Evolutionary conservation across 495 filamentous ascomycete species (phyloP).

Genomic region (Annulohypoxylon bovei): DNA sequence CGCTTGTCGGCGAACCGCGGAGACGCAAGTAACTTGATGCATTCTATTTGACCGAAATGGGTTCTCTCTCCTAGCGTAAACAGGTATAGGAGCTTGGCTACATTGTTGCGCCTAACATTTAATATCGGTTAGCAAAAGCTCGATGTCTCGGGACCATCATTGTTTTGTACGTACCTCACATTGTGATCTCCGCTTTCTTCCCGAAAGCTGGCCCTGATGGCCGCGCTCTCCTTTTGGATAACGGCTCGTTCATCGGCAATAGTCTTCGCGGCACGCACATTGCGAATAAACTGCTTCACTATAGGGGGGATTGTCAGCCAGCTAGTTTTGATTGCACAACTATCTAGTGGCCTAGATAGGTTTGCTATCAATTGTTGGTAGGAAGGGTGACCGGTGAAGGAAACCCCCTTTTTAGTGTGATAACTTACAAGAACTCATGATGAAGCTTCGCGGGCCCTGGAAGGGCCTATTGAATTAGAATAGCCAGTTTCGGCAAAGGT

Average conservation of each 20-base stretch:
- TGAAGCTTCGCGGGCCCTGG: conserved; percentile 51
- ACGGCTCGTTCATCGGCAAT: conserved; percentile 98
- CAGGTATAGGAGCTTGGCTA: conserved; percentile 96
- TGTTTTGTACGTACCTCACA: conserved; percentile 69
- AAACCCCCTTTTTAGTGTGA: background rate
- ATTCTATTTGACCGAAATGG: conserved; percentile 99
- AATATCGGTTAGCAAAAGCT: conserved; percentile 20
- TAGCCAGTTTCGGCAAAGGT: conserved; percentile 46
- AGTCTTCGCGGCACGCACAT: conserved; percentile 97
- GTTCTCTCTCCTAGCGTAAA: conserved; percentile 98
- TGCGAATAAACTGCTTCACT: conserved; percentile 99
- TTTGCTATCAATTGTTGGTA: background rate
- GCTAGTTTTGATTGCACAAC: conserved; percentile 13
- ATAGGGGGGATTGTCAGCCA: conserved; percentile 15
- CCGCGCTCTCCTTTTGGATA: conserved; percentile 98
- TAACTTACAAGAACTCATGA: conserved; percentile 59
- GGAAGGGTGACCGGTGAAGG: conserved; percentile 2
- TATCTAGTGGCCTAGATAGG: too few species aligned
- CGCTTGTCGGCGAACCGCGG: conserved; percentile 98
- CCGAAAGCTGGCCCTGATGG: conserved; percentile 94
- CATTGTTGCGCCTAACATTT: conserved; percentile 87
- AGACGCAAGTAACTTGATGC: conserved; percentile 94
- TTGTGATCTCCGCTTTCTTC: conserved; percentile 94
- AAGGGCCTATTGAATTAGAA: conserved; percentile 52
- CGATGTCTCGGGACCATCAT: background rate